phyloP scores from a whole-genome alignment of 2,329 filamentous ascomycete species.

The Polytolypa hystricis region DNA sequence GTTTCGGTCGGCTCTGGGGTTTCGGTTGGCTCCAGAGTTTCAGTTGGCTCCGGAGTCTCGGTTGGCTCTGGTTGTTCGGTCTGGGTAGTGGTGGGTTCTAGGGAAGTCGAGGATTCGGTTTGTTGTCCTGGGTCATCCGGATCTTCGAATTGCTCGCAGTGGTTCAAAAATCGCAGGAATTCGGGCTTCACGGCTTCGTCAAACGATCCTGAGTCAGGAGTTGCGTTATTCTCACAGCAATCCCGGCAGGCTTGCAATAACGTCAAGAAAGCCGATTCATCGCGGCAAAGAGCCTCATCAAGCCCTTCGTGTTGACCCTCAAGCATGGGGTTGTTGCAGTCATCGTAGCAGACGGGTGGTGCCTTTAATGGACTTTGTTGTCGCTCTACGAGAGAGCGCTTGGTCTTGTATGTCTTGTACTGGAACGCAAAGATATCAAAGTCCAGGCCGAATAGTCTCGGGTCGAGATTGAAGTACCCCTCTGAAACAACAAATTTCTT shows the following conservation, averaged over 20 bases:
- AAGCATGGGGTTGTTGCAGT: conserved; percentile 41
- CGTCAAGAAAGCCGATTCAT: conserved; percentile 32
- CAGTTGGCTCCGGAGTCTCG: neutral
- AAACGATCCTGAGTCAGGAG: neutral
- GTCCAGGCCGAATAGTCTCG: conserved; percentile 50
- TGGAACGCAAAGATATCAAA: conserved; percentile 49
- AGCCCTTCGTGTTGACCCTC: conserved; percentile 43
- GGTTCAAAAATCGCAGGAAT: conserved; percentile 39
- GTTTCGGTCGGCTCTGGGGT: neutral
- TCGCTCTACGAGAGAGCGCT: conserved; percentile 21
- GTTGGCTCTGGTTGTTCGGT: neutral
- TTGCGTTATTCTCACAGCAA: neutral
- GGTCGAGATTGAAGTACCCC: conserved; percentile 56
- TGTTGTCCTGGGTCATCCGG: neutral
- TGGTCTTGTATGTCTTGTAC: conserved; percentile 7
- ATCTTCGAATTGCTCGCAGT: conserved; percentile 30
- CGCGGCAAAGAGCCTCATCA: conserved; percentile 34
- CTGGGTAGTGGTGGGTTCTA: neutral
- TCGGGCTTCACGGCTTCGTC: conserved; percentile 17
- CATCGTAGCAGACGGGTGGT: conserved; percentile 41
- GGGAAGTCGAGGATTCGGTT: neutral
- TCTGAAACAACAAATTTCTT: conserved; percentile 41
- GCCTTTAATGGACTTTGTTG: conserved; percentile 19
- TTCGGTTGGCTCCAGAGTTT: neutral
- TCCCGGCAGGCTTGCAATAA: conserved; percentile 13